Percentiles rank a stretch among this genome's conserved stretches.
These are phyloP conservation scores for Sporothrix variecibatus DNA, from an alignment of 2,329 filamentous ascomycete genomes.

Conservation along the genomic window DNA sequence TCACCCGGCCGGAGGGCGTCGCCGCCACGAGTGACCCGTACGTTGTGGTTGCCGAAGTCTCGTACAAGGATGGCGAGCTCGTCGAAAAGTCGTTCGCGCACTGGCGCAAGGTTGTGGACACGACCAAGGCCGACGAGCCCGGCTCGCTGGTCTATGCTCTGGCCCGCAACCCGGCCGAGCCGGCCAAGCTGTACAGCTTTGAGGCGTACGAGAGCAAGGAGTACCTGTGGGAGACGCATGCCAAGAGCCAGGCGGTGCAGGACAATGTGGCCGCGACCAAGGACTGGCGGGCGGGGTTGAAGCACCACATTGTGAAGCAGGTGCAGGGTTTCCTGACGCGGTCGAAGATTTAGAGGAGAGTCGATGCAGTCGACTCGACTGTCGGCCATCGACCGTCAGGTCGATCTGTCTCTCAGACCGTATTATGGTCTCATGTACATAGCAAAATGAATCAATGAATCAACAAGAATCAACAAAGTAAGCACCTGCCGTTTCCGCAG, in stretches of 20 bases:
- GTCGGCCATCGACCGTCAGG: too few species aligned
- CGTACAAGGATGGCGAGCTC: slow-evolving; percentile 34
- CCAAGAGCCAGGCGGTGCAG: slow-evolving; percentile 36
- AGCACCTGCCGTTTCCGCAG: background rate
- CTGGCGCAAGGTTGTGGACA: slow-evolving; percentile 36
- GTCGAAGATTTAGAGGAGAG: slow-evolving; percentile 1
- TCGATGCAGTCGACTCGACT: background rate
- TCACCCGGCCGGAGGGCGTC: slow-evolving; percentile 28
- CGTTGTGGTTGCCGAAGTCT: slow-evolving; percentile 35
- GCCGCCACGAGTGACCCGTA: slow-evolving; percentile 31
- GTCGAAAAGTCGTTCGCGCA: slow-evolving; percentile 33
- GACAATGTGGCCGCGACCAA: slow-evolving; percentile 33
- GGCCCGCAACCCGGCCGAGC: slow-evolving; percentile 31
- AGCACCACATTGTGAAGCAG: slow-evolving; percentile 34
- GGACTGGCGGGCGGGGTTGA: slow-evolving; percentile 34
- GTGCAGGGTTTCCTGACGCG: slow-evolving; percentile 32
- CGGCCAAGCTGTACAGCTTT: slow-evolving; percentile 32
- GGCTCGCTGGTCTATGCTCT: slow-evolving; percentile 36
- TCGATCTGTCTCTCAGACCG: too few species aligned
- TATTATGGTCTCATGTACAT: background rate
- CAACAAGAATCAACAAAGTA: background rate
- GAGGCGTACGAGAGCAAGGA: slow-evolving; percentile 36
- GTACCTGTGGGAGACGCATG: slow-evolving; percentile 36
- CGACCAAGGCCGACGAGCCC: slow-evolving; percentile 31
- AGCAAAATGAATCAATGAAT: background rate